A percentile compares a stretch with the other conserved stretches of the same genome.
These are phyloP conservation scores for Bretschneidera sinensis DNA, from an alignment of 345 rosid species.

Conservation along the genomic window DNA sequence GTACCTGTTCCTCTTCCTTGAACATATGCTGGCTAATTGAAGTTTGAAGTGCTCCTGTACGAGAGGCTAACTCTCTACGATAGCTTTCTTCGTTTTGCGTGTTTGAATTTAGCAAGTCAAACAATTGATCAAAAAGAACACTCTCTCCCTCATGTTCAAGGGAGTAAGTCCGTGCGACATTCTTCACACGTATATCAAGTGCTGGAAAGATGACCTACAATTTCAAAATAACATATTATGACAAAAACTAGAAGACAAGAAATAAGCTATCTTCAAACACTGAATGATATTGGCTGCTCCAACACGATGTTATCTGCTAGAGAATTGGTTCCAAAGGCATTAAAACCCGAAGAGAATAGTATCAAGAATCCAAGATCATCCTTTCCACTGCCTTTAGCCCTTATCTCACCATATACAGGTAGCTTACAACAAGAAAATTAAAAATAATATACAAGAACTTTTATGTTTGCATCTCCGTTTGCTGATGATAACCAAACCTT, in stretches of 20 bases:
- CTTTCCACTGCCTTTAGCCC: not conserved
- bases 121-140: conserved; percentile 67
- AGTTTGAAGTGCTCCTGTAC: conserved; percentile 82
- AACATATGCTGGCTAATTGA: conserved; percentile 86
- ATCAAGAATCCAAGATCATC: not conserved
- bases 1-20: conserved; percentile 92
- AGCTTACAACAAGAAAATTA: not conserved
- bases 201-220: conserved; percentile 84
- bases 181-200: conserved; percentile 83
- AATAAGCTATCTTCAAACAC: too few relatives aligned
- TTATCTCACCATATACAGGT: not conserved
- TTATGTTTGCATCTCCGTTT: not conserved
- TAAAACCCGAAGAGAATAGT: not conserved
- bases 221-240: not conserved
- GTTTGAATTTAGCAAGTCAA: conserved; percentile 56
- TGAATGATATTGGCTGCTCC: not conserved
- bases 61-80: conserved; percentile 67
- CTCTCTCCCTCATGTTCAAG: conserved; percentile 88
- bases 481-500: too few relatives aligned
- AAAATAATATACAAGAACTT: not conserved
- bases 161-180: conserved; percentile 80
- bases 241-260: not conserved
- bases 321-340: not conserved
- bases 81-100: conserved; percentile 51
- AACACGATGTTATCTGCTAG: not conserved